phyloP scores from a whole-genome alignment of 768 basidiomycete genomes.

The Boletus sp. region DNA sequence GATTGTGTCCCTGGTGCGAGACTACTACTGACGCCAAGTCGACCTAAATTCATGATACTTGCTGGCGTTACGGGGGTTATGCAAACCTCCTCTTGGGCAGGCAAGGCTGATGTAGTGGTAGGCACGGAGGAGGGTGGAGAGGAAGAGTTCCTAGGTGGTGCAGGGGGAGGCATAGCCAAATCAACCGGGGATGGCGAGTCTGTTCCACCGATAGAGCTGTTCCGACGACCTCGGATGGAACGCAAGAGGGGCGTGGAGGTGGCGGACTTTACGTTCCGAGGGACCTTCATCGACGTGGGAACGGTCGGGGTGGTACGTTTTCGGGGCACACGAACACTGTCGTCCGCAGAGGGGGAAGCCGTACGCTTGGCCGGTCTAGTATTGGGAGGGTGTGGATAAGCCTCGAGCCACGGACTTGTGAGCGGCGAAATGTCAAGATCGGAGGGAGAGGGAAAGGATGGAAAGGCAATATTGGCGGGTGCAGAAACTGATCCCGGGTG shows the following conservation, averaged over 20 bases:
- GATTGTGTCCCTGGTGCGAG: conserved; percentile 33
- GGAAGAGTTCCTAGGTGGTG: conserved; percentile 38
- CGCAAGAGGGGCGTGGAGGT: conserved; percentile 58
- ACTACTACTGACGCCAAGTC: conserved; percentile 50
- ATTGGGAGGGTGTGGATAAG: conserved; percentile 41
- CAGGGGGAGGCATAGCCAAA: conserved; percentile 84
- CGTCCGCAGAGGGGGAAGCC: conserved; percentile 56
- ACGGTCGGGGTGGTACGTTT: conserved; percentile 50
- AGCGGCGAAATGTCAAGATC: conserved; percentile 76
- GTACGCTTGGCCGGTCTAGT: conserved; percentile 44
- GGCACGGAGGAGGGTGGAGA: conserved; percentile 14
- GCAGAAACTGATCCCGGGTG: conserved; percentile 56
- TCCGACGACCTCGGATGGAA: conserved; percentile 41
- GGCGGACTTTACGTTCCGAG: conserved; percentile 43
- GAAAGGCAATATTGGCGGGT: conserved; percentile 72
- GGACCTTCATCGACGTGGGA: conserved; percentile 20
- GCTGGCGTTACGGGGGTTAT: conserved; percentile 85
- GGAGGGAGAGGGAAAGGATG: conserved; percentile 42
- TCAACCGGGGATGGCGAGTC: conserved; percentile 88
- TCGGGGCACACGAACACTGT: conserved; percentile 41
- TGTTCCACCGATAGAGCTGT: conserved; percentile 39
- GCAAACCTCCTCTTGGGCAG: conserved; percentile 28
- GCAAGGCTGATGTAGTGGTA: neutral
- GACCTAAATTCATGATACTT: conserved; percentile 86
- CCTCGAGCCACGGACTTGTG: conserved; percentile 77